Evolutionary conservation across 2,329 filamentous ascomycete species (phyloP), one percentile per base, ranked within the genome.

Genomic region (Dothidotthia symphoricarpi): DNA sequence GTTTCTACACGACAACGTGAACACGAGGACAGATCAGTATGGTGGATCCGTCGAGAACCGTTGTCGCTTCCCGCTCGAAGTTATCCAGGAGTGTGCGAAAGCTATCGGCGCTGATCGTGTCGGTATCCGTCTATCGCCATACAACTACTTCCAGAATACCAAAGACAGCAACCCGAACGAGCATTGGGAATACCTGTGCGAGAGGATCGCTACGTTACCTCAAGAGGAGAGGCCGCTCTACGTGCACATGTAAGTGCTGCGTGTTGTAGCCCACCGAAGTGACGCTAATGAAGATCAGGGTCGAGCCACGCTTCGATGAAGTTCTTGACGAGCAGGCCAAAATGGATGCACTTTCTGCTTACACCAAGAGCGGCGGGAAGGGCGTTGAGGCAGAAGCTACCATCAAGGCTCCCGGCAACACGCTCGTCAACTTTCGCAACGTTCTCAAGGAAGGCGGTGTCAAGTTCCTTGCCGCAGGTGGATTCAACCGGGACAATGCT

Each of bases 401-500:
- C 8, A 46, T 48, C n/a, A 52, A 53, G 28, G 34, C 40, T 15
- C 53, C 53, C 33, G 46, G 43, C 5, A 56, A 66, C 17, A 56
- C 47, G 10, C 59, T 71, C 5, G 31, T 47, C 14, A 55, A 62
- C 24, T 54, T 70, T 41, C 71, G 75, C 14, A 47, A 68, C 9
- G 79, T 80, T 41, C 74, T 78, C 34, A 47, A 33, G 38, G 66
- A 45, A 43, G 71, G 69, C 2, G 59, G 65, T 5, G 75, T 76
- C 0, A 76, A 76, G 0, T 77, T 81, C 59, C 71, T 81, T 44
- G 73, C 76, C 0, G 76, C 74, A 0, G 77, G 77, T 5, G 77
- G 77, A 0, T 81, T 73, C 59, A 66, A 75, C 34, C 68, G 77
- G 28, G 65, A 64, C 25, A 80, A 77, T 44, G 69, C 67, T 0